Base-by-base conservation (phyloP, 2,329 filamentous ascomycete genomes). In the Colletotrichum shisoi region DNA sequence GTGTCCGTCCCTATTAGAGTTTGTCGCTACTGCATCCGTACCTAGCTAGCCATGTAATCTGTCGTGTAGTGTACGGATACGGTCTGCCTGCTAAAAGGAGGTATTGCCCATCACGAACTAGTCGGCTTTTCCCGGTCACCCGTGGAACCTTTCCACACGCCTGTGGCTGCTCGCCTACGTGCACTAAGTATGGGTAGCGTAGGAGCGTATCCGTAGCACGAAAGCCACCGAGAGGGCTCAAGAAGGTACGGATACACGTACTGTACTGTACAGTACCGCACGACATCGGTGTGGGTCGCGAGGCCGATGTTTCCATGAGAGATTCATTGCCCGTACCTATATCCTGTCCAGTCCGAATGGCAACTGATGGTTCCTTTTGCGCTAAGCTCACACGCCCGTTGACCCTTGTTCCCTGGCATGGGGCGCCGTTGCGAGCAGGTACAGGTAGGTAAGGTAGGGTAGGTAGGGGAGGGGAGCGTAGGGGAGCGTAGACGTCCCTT, bases 161-260 rank as follows among this genome's bases (percentile, higher is more conserved):
- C 56, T 49, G 19, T 19, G 39, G 57, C 37, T 44, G 17, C 17
- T 52, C 56, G 12, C 42, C 48, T 49, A 51, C 8, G 57, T 60
- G 37, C 42, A 21, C 24, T 44, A 64, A 51, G 34, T 37, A 59
- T 37, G 61, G 61, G 52, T 64, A 37, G 44, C 37, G 24, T 8
- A 31, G 27, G 27, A 8, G 27, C 27, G 27, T 31, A 8, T 31
- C 27, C 27, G 8, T 31, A 31, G 27, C 7, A 8, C 27, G 27
- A 31, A 31, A 31, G 27, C 27, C 27, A 31, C 27, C 27, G 27
- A 31, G 27, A 31, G 27, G 7, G 8, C 27, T 31, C 27, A 31
- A 31, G 27, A 31, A 8, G 7, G 27, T 1, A n/a, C n/a, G n/a
- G n/a, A n/a, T n/a, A n/a, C n/a, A n/a, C n/a, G n/a, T n/a, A n/a